phyloP scores from a whole-genome alignment of 2,329 filamentous ascomycete species.

The Esteya vermicola region DNA sequence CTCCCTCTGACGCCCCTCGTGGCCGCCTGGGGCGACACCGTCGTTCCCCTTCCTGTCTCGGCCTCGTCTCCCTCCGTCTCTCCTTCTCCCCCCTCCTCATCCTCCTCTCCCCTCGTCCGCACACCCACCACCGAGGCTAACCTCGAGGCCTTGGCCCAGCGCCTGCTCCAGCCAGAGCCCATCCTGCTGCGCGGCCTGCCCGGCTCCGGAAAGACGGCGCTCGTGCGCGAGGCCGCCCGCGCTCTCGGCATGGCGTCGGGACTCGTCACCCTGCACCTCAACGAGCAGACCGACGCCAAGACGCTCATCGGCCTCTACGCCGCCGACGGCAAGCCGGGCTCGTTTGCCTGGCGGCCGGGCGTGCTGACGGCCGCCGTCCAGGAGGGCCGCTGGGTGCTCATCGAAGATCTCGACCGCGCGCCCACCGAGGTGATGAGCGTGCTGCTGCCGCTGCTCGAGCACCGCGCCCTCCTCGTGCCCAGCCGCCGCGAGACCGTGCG shows the following conservation, averaged over 20 bases:
- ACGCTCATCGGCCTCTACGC: constrained; percentile 91
- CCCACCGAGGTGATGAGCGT: constrained; percentile 92
- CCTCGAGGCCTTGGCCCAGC: constrained; percentile 50
- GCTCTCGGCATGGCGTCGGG: constrained; percentile 63
- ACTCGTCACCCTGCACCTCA: constrained; percentile 90
- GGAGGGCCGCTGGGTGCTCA: constrained; percentile 91
- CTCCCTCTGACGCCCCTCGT: constrained; percentile 43
- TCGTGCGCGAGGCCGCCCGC: constrained; percentile 69
- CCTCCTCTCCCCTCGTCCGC: constrained; percentile 42
- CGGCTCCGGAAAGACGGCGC: constrained; percentile 80
- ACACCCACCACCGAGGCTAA: constrained; percentile 64
- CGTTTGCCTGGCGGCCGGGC: constrained; percentile 84
- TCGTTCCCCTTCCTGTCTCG: constrained; percentile 46
- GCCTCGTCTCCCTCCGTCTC: neutral
- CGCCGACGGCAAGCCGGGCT: constrained; percentile 72
- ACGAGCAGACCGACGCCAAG: constrained; percentile 97
- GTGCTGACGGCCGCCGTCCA: constrained; percentile 86
- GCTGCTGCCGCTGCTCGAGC: constrained; percentile 81
- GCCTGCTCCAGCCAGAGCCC: constrained; percentile 54
- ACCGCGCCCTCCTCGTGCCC: constrained; percentile 79
- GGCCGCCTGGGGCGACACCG: constrained; percentile 47
- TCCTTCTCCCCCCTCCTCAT: constrained; percentile 12
- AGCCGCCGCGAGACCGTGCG: constrained; percentile 75
- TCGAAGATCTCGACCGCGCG: constrained; percentile 91
- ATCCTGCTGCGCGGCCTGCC: constrained; percentile 70